A percentile compares a stretch with the other conserved stretches of the same genome.
These are phyloP conservation scores for Yueomyces sinensis DNA, from an alignment of 805 yeast species.

Conservation along the genomic window DNA sequence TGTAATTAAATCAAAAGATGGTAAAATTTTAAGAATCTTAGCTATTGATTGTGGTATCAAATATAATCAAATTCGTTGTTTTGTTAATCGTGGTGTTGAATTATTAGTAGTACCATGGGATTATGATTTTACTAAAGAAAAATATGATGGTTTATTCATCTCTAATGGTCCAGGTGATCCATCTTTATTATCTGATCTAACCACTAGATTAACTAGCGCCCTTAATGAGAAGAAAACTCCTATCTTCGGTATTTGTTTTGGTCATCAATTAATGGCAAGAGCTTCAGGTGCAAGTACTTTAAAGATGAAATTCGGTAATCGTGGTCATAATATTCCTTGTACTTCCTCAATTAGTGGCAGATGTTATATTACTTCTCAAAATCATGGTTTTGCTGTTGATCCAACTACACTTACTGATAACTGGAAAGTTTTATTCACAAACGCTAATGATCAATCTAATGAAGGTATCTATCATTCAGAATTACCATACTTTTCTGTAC, in stretches of 20 bases:
- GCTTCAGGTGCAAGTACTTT: slow-evolving; percentile 90
- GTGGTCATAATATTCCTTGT: slow-evolving; percentile 98
- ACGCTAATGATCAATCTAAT: slow-evolving; percentile 93
- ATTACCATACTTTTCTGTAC: slow-evolving; percentile 91
- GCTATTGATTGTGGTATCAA: slow-evolving; percentile 98
- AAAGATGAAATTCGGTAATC: slow-evolving; percentile 94
- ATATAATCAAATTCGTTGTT: slow-evolving; percentile 94
- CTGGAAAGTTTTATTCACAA: slow-evolving; percentile 91
- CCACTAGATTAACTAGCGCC: slow-evolving; percentile 42
- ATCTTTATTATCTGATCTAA: slow-evolving; percentile 60
- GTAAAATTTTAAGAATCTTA: slow-evolving; percentile 66
- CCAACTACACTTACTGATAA: slow-evolving; percentile 54
- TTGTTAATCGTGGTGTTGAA: slow-evolving; percentile 92
- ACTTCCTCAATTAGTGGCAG: slow-evolving; percentile 81
- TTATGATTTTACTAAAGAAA: slow-evolving; percentile 66
- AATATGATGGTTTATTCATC: slow-evolving; percentile 88
- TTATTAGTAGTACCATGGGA: slow-evolving; percentile 93
- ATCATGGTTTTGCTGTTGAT: slow-evolving; percentile 98
- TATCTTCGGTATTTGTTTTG: slow-evolving; percentile 94
- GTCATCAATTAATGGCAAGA: slow-evolving; percentile 92
- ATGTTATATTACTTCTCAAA: slow-evolving; percentile 97
- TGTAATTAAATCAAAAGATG: slow-evolving; percentile 50
- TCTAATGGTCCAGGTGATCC: slow-evolving; percentile 99
- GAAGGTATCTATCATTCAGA: slow-evolving; percentile 92
- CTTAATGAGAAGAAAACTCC: slow-evolving; percentile 66